These are phyloP conservation scores for Oropetium thomaeum DNA, from an alignment of 176 grass and related monocot genomes.

Conservation along the genomic window DNA sequence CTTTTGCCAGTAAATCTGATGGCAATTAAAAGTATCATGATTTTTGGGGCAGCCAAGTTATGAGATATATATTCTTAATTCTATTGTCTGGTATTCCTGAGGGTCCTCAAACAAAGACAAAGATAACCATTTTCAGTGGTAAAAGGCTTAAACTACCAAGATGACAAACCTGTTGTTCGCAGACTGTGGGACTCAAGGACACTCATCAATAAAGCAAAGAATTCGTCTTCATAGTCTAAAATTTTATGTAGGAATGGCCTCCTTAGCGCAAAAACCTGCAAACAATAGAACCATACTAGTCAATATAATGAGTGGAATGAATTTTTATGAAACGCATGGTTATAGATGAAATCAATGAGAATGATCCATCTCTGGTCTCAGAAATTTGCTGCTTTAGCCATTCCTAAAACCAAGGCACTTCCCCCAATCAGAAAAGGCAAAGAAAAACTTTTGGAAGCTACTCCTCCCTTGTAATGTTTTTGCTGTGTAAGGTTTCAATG, in stretches of 20 bases:
- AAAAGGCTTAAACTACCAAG: conserved; percentile 1
- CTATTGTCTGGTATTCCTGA: not conserved
- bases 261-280: conserved; percentile 89
- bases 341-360: not conserved
- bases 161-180: conserved; percentile 70
- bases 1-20: not conserved
- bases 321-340: not conserved
- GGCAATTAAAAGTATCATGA: not conserved
- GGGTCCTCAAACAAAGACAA: conserved; percentile 12
- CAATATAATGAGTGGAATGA: conserved; percentile 1
- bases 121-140: not conserved
- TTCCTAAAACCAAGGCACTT: not conserved
- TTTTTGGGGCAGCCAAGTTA: not conserved
- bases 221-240: conserved; percentile 95
- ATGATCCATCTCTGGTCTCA: not conserved
- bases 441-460: not conserved
- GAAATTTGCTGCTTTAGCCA: not conserved
- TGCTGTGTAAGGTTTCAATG: not conserved
- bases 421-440: not conserved
- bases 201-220: conserved; percentile 93
- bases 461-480: not conserved
- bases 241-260: conserved; percentile 86
- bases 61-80: not conserved
- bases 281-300: not conserved
- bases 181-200: conserved; percentile 92